Evolutionary conservation across 2,329 filamentous ascomycete genomes (phyloP).

Genomic region (Diplodia seriata): DNA sequence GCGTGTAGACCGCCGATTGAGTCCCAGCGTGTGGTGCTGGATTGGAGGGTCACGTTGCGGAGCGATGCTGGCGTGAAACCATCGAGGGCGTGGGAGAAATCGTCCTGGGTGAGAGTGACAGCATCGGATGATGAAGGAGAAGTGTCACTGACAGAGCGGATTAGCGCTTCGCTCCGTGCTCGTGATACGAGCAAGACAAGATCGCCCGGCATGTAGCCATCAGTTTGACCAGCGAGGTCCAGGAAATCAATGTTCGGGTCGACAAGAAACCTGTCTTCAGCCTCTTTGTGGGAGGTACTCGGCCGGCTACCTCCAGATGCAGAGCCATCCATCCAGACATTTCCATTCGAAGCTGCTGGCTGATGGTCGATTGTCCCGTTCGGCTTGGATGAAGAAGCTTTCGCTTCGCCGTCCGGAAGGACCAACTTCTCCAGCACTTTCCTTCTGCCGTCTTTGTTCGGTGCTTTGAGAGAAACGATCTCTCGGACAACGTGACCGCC

Average conservation of each 20-base stretch:
- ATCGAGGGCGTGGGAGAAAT: constrained; percentile 84
- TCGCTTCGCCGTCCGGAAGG: not conserved
- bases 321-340: constrained; percentile 77
- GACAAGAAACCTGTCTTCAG: constrained; percentile 68
- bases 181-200: constrained; percentile 83
- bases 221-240: constrained; percentile 90
- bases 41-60: constrained; percentile 91
- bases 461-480: constrained; percentile 86
- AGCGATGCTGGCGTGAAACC: constrained; percentile 95
- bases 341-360: not conserved
- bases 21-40: constrained; percentile 89
- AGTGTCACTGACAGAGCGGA: constrained; percentile 71
- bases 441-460: constrained; percentile 87
- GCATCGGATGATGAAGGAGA: constrained; percentile 36
- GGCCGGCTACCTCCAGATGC: constrained; percentile 49
- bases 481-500: constrained; percentile 92
- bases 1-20: constrained; percentile 87
- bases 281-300: constrained; percentile 40
- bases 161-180: constrained; percentile 89
- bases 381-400: not conserved
- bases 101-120: constrained; percentile 71
- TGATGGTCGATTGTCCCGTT: constrained; percentile 34
- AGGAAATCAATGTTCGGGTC: constrained; percentile 84
- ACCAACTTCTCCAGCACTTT: constrained; percentile 81
- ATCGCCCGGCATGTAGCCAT: constrained; percentile 98